Conservation (phyloP, 2,329 filamentous ascomycete species). For the Colletotrichum incanum region DNA sequence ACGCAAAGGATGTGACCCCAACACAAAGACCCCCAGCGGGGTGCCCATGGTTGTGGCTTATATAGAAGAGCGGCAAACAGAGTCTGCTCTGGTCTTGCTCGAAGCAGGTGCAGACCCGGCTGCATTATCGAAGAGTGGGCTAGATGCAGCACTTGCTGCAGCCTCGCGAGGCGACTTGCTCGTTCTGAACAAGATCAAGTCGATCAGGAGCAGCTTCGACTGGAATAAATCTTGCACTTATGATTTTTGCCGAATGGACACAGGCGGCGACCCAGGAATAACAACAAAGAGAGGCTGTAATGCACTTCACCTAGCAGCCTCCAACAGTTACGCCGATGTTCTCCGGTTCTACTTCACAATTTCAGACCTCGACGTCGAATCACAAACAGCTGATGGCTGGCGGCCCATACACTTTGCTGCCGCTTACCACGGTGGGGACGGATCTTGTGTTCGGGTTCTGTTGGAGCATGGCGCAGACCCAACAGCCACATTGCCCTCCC, state of each 20-base stretch:
- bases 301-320: slow-evolving; percentile 24
- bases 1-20: slow-evolving; percentile 3
- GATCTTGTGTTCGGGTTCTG: slow-evolving; percentile 11
- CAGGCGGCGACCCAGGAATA: background rate
- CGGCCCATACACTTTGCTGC: slow-evolving; percentile 27
- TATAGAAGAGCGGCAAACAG: background rate
- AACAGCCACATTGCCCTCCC: background rate
- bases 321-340: background rate
- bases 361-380: slow-evolving; percentile 8
- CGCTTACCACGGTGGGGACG: background rate
- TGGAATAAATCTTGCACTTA: slow-evolving; percentile 2
- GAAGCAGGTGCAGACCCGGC: slow-evolving; percentile 14
- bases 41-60: slow-evolving; percentile 11
- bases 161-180: background rate
- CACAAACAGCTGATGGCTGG: slow-evolving; percentile 8
- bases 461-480: slow-evolving; percentile 28
- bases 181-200: slow-evolving; percentile 4
- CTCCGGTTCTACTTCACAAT: background rate
- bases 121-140: background rate
- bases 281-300: background rate
- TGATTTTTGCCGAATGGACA: background rate
- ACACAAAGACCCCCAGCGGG: background rate
- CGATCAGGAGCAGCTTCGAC: background rate
- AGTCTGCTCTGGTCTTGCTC: background rate
- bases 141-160: slow-evolving; percentile 20